Conservation (phyloP, 1,284 basidiomycete species). For the Puccinia triticina region DNA sequence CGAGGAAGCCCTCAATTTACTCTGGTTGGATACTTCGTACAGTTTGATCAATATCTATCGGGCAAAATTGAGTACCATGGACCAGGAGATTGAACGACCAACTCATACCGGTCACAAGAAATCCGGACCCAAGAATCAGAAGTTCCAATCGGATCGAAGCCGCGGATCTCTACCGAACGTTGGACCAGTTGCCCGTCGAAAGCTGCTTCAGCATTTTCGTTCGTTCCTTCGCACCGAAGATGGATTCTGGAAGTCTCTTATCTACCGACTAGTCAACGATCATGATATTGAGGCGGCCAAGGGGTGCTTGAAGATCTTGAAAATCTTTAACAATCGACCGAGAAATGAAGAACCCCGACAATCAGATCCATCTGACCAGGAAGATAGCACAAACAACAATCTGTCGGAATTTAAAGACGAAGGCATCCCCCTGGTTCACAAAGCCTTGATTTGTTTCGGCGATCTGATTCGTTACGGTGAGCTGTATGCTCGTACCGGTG, state of each 20-base stretch:
- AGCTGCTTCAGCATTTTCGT: conserved; percentile 80
- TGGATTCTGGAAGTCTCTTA: conserved; percentile 79
- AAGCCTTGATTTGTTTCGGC: conserved; percentile 85
- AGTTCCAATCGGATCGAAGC: conserved; percentile 51
- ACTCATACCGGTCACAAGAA: conserved; percentile 51
- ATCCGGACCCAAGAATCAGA: conserved; percentile 34
- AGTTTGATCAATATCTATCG: conserved; percentile 82
- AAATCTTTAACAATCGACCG: conserved; percentile 63
- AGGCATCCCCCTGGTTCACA: conserved; percentile 69
- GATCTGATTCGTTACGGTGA: conserved; percentile 93
- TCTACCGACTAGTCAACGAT: conserved; percentile 71
- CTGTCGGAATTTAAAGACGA: conserved; percentile 39
- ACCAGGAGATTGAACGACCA: conserved; percentile 60
- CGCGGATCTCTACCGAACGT: conserved; percentile 56
- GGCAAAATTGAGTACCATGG: conserved; percentile 71
- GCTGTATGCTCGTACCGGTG: conserved; percentile 70
- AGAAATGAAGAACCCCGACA: not conserved
- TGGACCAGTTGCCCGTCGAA: conserved; percentile 76
- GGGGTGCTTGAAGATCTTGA: conserved; percentile 66
- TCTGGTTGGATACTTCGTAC: conserved; percentile 93
- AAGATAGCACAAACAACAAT: conserved; percentile 59
- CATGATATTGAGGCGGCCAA: conserved; percentile 69
- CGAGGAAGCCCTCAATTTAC: conserved; percentile 70
- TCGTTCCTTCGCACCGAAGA: conserved; percentile 83
- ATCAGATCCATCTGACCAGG: conserved; percentile 56